phyloP scores from a whole-genome alignment of 2,329 filamentous ascomycete species.

The Phaeosphaeria sp. region DNA sequence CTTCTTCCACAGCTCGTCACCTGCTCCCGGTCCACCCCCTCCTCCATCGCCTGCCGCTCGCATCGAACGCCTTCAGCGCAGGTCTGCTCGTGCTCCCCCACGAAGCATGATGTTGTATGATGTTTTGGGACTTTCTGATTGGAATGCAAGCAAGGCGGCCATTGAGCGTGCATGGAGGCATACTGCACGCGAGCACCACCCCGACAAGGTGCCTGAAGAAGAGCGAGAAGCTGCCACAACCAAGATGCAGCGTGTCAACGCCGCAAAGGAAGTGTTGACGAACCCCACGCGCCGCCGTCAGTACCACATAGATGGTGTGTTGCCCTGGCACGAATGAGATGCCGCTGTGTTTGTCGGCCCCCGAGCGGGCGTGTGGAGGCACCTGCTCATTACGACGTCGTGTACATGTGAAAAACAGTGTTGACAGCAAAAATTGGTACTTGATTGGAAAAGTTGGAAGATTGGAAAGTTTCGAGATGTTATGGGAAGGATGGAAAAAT shows the following conservation, averaged over 20 bases:
- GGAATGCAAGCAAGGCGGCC: constrained; percentile 12
- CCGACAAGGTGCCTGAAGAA: constrained; percentile 23
- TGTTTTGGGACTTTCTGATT: constrained; percentile 20
- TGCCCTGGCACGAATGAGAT: constrained; percentile 13
- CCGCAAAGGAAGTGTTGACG: constrained; percentile 30
- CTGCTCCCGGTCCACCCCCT: constrained; percentile 1
- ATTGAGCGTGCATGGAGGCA: constrained; percentile 27
- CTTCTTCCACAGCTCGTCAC: constrained; percentile 1
- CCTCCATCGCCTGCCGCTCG: not conserved
- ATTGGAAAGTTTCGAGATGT: not conserved
- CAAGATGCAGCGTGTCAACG: constrained; percentile 35
- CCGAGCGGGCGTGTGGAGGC: not conserved
- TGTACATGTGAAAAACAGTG: not conserved
- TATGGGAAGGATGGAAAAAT: not conserved
- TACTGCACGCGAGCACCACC: constrained; percentile 23
- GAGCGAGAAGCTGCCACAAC: constrained; percentile 19
- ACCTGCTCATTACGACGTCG: not conserved
- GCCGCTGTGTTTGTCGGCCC: not conserved
- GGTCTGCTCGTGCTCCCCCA: constrained; percentile 3
- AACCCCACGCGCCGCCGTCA: constrained; percentile 11
- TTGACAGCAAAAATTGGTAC: not conserved
- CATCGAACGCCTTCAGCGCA: not conserved
- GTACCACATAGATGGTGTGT: constrained; percentile 17
- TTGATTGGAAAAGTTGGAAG: not conserved
- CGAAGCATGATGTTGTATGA: constrained; percentile 24